phyloP scores from a whole-genome alignment of 306 rosid genomes.

The Quercus variabilis region DNA sequence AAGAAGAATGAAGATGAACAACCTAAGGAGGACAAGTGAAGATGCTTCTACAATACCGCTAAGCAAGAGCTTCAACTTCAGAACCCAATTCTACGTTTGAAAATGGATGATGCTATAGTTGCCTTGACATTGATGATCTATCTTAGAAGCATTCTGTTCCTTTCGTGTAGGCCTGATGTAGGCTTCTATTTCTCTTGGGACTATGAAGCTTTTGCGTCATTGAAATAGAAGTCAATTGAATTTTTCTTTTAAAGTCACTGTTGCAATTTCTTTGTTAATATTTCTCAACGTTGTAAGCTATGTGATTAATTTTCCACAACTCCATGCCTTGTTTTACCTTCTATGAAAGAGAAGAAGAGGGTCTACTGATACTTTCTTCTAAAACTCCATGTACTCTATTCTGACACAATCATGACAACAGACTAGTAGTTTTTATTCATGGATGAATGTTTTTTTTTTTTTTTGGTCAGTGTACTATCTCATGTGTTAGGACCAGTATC shows the following conservation, averaged over 20 bases:
- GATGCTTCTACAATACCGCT: not conserved
- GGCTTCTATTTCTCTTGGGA: not conserved
- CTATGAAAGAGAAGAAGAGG: not conserved
- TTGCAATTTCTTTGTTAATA: not conserved
- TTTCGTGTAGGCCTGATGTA: conserved; percentile 1
- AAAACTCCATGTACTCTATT: too few relatives aligned
- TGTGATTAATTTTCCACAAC: conserved; percentile 4
- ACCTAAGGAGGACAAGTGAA: conserved; percentile 28
- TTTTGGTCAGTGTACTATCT: not conserved
- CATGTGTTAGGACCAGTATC: not conserved
- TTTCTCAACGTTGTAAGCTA: not conserved
- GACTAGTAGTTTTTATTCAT: too few relatives aligned
- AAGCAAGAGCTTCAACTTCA: conserved; percentile 8
- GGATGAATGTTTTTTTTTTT: too few relatives aligned
- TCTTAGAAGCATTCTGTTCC: not conserved
- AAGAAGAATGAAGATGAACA: conserved; percentile 29
- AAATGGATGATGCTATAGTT: not conserved
- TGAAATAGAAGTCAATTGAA: not conserved
- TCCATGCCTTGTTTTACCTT: not conserved
- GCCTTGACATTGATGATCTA: not conserved
- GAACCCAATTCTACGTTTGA: not conserved
- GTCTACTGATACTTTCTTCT: not conserved
- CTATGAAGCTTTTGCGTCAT: not conserved
- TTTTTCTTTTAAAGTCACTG: conserved; percentile 2
- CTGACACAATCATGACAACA: too few relatives aligned